Evolutionary conservation across 75 land plant genomes (phyloP).

Genomic region (Cryptomeria japonica): DNA sequence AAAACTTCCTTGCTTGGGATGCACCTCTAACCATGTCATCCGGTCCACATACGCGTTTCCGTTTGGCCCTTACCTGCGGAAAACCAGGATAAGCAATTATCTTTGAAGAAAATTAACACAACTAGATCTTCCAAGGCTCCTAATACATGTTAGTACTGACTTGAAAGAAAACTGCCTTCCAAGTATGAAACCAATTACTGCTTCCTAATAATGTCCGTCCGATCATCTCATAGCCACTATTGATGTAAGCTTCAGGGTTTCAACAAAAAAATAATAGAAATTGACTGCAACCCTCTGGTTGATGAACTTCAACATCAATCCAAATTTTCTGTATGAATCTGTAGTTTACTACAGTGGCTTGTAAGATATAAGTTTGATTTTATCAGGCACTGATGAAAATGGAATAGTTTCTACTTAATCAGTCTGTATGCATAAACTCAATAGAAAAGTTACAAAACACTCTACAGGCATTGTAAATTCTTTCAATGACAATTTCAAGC

Average conservation of each 20-base stretch:
- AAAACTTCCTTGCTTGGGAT: conserved; percentile 61
- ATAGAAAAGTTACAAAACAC: not conserved
- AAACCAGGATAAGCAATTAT: not conserved
- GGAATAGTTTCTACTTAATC: not conserved
- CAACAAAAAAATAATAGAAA: not conserved
- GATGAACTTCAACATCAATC: not conserved
- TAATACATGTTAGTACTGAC: not conserved
- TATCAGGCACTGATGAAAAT: not conserved
- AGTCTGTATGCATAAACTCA: too few relatives aligned
- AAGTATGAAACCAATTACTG: not conserved
- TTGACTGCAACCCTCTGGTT: not conserved
- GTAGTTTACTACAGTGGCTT: not conserved
- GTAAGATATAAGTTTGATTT: not conserved
- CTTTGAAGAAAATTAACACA: not conserved
- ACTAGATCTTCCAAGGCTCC: not conserved
- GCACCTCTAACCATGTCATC: conserved; percentile 66
- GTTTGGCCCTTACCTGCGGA: conserved; percentile 59
- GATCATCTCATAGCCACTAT: not conserved
- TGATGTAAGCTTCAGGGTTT: not conserved
- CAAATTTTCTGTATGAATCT: not conserved
- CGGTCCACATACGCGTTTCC: conserved; percentile 54
- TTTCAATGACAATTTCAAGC: not conserved
- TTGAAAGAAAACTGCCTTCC: not conserved
- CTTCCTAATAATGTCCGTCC: not conserved
- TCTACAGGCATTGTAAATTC: not conserved